Evolutionary conservation across 768 basidiomycete species (phyloP), one percentile per base, ranked within the genome.

Genomic region (Tephrocybe sp.): DNA sequence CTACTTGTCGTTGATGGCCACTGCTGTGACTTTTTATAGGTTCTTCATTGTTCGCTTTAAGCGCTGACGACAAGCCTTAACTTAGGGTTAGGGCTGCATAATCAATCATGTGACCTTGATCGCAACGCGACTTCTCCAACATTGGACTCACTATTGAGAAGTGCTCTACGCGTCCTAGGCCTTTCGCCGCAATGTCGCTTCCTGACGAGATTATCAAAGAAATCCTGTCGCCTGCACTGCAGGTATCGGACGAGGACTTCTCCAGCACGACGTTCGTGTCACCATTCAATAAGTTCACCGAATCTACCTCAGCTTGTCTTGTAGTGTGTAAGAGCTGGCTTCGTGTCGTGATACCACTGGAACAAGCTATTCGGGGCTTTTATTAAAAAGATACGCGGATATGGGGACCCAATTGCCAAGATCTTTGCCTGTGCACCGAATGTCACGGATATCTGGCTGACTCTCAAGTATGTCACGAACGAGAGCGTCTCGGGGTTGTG

Each of bases 321-420:
- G 39, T 60, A 9, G 60, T 63, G 2, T 61, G 54, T 46, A 66
- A 64, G 35, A 40, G 51, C 9, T 66, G 64, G 64, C 59, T 62
- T 25, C 60, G 62, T 26, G 58, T 64, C n/a, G 54, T 57, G 3
- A 66, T 60, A 0, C 62, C 62, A 2, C 55, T 63, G 9, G 8
- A 60, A 58, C 18, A 39, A 43, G 2, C 22, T 41, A 1, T 43
- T 61, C 7, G 63, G 59, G 1, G 44, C 19, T 1, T 59, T 61
- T 28, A 59, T 66, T 37, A 56, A 52, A 46, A 58, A 60, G 30
- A 21, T 64, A 25, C 57, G 61, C 26, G 56, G 57, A 5, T 64
- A 59, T 21, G 54, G 53, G 3, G 22, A 12, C 4, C 19, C 39
- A 11, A 34, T 46, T 15, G 26, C 30, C 25, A 26, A 30, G 21